phyloP scores from a whole-genome alignment of 2,329 filamentous ascomycete species.

The Endoconidiophora laricicola region DNA sequence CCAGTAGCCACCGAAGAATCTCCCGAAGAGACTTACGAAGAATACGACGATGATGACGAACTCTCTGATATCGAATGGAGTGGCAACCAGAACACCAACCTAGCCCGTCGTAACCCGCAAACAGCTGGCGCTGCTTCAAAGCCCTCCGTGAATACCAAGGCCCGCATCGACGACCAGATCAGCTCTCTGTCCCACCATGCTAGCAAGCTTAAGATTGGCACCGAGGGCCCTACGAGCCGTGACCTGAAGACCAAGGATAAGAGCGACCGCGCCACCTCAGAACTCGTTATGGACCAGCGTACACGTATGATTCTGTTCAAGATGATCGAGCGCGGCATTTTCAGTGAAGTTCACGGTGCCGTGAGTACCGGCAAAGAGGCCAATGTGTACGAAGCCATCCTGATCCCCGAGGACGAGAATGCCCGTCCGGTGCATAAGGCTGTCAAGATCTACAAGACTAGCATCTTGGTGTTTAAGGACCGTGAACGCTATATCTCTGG shows the following conservation, averaged over 20 bases:
- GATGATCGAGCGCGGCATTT: conserved; percentile 81
- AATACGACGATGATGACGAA: conserved; percentile 46
- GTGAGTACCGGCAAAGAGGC: conserved; percentile 95
- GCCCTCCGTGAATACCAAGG: conserved; percentile 60
- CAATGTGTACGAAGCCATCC: conserved; percentile 87
- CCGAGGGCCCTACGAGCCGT: conserved; percentile 13
- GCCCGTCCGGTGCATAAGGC: conserved; percentile 54
- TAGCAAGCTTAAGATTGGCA: conserved; percentile 49
- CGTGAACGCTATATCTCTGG: conserved; percentile 89
- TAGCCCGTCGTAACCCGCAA: conserved; percentile 11
- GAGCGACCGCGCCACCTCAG: conserved; percentile 80
- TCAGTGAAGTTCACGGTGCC: conserved; percentile 86
- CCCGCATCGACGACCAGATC: conserved; percentile 75
- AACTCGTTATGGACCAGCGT: conserved; percentile 84
- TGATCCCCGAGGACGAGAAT: conserved; percentile 35
- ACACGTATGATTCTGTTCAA: conserved; percentile 92
- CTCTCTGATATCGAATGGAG: conserved; percentile 15
- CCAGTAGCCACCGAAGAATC: neutral
- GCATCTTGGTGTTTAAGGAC: conserved; percentile 95
- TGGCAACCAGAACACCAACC: neutral
- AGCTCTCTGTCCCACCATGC: conserved; percentile 72
- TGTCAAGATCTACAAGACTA: conserved; percentile 98
- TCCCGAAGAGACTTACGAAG: conserved; percentile 13
- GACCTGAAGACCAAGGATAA: conserved; percentile 59
- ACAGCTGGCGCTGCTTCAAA: conserved; percentile 23